These are phyloP conservation scores for Cercophora newfieldiana DNA, from an alignment of 495 filamentous ascomycete genomes.

Conservation along the genomic window DNA sequence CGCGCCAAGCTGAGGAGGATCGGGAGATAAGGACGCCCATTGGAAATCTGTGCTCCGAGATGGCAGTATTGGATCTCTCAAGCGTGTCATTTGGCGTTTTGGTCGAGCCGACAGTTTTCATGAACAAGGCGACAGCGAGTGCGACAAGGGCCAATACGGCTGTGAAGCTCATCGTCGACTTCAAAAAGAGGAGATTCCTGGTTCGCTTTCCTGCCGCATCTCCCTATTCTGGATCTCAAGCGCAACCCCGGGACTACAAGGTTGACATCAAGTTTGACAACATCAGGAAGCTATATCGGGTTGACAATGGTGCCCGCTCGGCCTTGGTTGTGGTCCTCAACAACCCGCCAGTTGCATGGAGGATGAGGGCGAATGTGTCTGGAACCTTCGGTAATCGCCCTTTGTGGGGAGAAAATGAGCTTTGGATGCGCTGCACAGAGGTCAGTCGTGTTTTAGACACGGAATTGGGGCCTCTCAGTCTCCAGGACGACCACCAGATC, in stretches of 20 bases:
- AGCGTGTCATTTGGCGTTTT: conserved; percentile 58
- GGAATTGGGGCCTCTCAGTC: conserved; percentile 44
- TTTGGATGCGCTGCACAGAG: conserved; percentile 76
- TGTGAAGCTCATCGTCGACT: conserved; percentile 44
- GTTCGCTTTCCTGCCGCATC: no score
- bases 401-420: conserved; percentile 65
- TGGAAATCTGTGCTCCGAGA: conserved; percentile 31
- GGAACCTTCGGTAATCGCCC: conserved; percentile 44
- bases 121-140: conserved; percentile 45
- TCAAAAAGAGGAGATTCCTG: no score
- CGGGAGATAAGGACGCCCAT: conserved; percentile 25
- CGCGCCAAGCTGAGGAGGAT: not conserved
- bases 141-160: not conserved
- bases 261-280: conserved; percentile 66
- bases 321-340: conserved; percentile 60
- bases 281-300: conserved; percentile 56
- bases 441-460: conserved; percentile 55
- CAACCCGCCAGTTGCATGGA: conserved; percentile 64
- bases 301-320: conserved; percentile 36
- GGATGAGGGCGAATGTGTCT: conserved; percentile 47
- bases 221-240: not conserved
- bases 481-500: conserved; percentile 56
- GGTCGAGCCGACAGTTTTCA: conserved; percentile 45
- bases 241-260: conserved; percentile 32
- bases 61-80: conserved; percentile 32